These are phyloP conservation scores for Dioszegia hungarica DNA, from an alignment of 768 basidiomycete species.

Conservation along the genomic window DNA sequence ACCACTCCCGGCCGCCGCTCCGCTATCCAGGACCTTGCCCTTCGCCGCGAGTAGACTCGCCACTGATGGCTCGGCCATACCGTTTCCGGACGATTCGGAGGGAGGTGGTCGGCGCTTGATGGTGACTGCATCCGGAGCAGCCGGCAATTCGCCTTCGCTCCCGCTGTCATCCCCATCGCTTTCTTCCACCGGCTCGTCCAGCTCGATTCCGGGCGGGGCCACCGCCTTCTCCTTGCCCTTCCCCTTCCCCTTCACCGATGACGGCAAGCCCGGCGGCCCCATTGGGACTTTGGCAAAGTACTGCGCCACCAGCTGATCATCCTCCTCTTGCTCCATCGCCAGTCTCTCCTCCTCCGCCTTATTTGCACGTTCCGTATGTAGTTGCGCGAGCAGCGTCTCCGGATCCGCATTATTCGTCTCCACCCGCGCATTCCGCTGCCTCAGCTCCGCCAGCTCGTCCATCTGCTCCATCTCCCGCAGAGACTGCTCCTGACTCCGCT, in stretches of 20 bases:
- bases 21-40: constrained; percentile 31
- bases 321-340: constrained; percentile 74
- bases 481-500: constrained; percentile 84
- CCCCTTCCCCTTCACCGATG: constrained; percentile 12
- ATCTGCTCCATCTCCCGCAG: constrained; percentile 98
- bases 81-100: constrained; percentile 4
- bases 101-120: constrained; percentile 37
- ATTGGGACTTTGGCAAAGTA: constrained; percentile 71
- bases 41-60: constrained; percentile 42
- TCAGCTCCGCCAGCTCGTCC: constrained; percentile 79
- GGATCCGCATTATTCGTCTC: constrained; percentile 63
- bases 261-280: constrained; percentile 14
- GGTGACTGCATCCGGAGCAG: constrained; percentile 29
- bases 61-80: constrained; percentile 38
- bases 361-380: constrained; percentile 54
- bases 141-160: constrained; percentile 11
- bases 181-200: constrained; percentile 2
- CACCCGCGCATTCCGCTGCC: constrained; percentile 70
- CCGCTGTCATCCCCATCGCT: constrained; percentile 10
- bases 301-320: constrained; percentile 80
- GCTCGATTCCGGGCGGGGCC: constrained; percentile 4
- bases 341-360: constrained; percentile 68
- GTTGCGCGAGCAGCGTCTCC: constrained; percentile 53
- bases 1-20: background rate
- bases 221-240: constrained; percentile 49